phyloP scores from a whole-genome alignment of 2,329 filamentous ascomycete genomes.

The Lojkania enalia region DNA sequence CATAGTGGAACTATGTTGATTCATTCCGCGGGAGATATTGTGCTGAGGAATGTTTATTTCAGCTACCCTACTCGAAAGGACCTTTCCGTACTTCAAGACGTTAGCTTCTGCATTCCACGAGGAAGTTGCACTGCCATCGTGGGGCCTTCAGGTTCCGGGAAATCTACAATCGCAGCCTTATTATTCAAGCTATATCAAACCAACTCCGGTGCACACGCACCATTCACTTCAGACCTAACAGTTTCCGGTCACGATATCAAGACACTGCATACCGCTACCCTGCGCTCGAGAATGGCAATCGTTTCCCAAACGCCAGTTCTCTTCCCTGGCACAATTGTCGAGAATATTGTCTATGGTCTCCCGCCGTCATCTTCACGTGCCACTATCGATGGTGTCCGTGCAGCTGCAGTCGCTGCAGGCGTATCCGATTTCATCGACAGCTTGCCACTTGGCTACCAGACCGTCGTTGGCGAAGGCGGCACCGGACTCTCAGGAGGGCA shows the following conservation, averaged over 20 bases:
- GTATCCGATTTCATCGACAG: constrained; percentile 77
- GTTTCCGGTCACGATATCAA: constrained; percentile 63
- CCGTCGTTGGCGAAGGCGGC: constrained; percentile 75
- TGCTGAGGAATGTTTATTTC: constrained; percentile 68
- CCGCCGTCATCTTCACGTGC: constrained; percentile 57
- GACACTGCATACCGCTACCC: constrained; percentile 60
- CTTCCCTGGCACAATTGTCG: constrained; percentile 75
- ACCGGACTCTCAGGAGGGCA: constrained; percentile 78
- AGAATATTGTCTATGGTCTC: constrained; percentile 84
- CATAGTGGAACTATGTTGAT: constrained; percentile 53
- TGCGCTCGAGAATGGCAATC: constrained; percentile 66
- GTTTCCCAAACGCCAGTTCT: constrained; percentile 73
- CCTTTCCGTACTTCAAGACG: constrained; percentile 59
- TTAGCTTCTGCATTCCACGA: constrained; percentile 67
- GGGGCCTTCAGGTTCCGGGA: constrained; percentile 84
- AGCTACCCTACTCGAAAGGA: constrained; percentile 66
- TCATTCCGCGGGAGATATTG: constrained; percentile 55
- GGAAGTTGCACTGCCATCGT: constrained; percentile 77
- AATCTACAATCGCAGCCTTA: constrained; percentile 79
- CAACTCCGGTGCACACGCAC: neutral
- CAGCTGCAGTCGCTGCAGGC: constrained; percentile 60
- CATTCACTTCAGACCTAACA: constrained; percentile 49
- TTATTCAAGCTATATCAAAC: constrained; percentile 70
- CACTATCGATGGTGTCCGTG: constrained; percentile 49
- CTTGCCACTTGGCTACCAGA: constrained; percentile 72